These are phyloP conservation scores for Gaultheria prostrata DNA, from an alignment of 148 eudicot genomes.

Conservation along the genomic window DNA sequence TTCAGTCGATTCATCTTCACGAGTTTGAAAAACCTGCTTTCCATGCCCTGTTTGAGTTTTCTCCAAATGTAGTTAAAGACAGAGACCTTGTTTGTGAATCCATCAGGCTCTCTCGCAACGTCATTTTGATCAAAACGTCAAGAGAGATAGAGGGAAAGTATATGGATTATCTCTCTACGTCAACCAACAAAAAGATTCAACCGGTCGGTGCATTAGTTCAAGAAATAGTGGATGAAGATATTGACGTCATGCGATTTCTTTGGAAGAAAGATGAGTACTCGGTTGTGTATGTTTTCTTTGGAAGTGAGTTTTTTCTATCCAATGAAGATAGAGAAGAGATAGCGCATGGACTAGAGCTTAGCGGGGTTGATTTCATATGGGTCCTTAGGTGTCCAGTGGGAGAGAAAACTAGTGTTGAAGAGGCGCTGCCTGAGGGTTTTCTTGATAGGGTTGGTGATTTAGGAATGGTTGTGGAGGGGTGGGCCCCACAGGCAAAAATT, in stretches of 20 bases:
- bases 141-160: slow-evolving; percentile 24
- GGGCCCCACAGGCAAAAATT: slow-evolving; percentile 37
- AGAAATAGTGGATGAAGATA: neutral
- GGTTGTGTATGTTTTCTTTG: slow-evolving; percentile 26
- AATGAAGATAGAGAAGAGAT: slow-evolving; percentile 26
- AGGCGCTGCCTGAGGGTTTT: slow-evolving; percentile 29
- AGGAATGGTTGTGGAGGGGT: slow-evolving; percentile 24
- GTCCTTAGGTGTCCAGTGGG: slow-evolving; percentile 18
- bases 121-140: slow-evolving; percentile 17
- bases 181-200: slow-evolving; percentile 9
- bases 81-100: neutral
- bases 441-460: slow-evolving; percentile 18
- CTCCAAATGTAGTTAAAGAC: neutral
- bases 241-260: slow-evolving; percentile 23
- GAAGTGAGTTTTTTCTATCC: slow-evolving; percentile 24
- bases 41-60: neutral
- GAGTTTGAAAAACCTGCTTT: neutral
- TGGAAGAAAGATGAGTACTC: slow-evolving; percentile 15
- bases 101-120: neutral
- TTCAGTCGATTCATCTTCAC: slow-evolving; percentile 2
- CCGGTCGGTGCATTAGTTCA: slow-evolving; percentile 29
- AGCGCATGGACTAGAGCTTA: slow-evolving; percentile 29
- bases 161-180: slow-evolving; percentile 15
- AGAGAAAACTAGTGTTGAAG: slow-evolving; percentile 15
- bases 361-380: slow-evolving; percentile 29